phyloP scores from a whole-genome alignment of 441 rosid genomes.

The Eruca vesicaria region DNA sequence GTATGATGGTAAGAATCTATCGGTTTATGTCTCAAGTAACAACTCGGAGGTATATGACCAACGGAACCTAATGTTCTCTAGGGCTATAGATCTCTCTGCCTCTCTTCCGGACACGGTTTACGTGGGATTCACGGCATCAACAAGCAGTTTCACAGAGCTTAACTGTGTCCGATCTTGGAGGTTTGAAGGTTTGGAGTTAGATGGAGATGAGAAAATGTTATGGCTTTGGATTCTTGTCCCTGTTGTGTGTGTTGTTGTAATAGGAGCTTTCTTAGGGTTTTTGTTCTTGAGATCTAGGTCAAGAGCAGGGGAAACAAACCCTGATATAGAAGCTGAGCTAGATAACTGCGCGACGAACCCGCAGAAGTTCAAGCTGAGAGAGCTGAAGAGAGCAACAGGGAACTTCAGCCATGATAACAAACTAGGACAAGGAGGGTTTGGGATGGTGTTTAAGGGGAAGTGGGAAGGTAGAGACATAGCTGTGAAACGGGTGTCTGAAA shows the following conservation, averaged over 20 bases:
- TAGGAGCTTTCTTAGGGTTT: slow-evolving; percentile 12
- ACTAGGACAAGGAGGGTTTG: slow-evolving; percentile 73
- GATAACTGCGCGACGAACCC: slow-evolving; percentile 49
- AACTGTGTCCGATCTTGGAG: slow-evolving; percentile 62
- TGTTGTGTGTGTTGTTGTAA: background rate
- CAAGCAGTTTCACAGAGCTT: slow-evolving; percentile 43
- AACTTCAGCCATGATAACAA: slow-evolving; percentile 51
- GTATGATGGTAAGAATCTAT: slow-evolving; percentile 47
- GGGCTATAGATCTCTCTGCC: slow-evolving; percentile 45
- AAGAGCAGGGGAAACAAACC: slow-evolving; percentile 18
- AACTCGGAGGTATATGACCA: background rate
- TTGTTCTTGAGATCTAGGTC: slow-evolving; percentile 27
- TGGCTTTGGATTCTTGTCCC: slow-evolving; percentile 43
- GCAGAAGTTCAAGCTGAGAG: slow-evolving; percentile 46
- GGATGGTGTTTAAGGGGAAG: slow-evolving; percentile 68
- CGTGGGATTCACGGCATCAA: slow-evolving; percentile 72
- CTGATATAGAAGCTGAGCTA: slow-evolving; percentile 52
- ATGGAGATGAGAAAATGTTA: slow-evolving; percentile 9
- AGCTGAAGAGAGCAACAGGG: slow-evolving; percentile 57
- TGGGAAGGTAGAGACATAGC: slow-evolving; percentile 53
- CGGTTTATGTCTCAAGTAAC: slow-evolving; percentile 40
- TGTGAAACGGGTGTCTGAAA: slow-evolving; percentile 58
- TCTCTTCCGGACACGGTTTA: slow-evolving; percentile 51
- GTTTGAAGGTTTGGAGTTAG: slow-evolving; percentile 38
- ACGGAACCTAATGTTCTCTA: slow-evolving; percentile 37